Evolutionary conservation across 2,329 filamentous ascomycete species (phyloP), one percentile per base, ranked within the genome.

Genomic region (Botrytis paeoniae): DNA sequence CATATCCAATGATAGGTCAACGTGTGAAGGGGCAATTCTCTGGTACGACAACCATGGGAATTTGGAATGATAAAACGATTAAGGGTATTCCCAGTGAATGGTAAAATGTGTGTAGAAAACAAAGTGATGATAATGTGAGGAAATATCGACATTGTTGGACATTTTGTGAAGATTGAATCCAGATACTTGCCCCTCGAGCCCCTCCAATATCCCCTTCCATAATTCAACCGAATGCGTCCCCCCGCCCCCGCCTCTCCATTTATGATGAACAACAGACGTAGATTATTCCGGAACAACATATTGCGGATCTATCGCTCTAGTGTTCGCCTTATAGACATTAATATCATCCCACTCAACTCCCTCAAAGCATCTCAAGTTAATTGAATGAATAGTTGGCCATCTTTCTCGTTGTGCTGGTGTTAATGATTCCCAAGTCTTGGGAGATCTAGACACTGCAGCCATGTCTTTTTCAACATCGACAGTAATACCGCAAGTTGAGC

Each of bases 351-450:
- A 76, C 37, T 75, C 72, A 8, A 76, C 72, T 10, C 73, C 73
- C 20, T 76, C 72, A 41, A 76, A 62, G 25, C 72, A 73, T 18
- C 69, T 71, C 41, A 75, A 39, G 65, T 77, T 76, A 3, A 76
- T n/a, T 35, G 73, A 57, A 48, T 69, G 54, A n/a, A 61, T 57
- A 29, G 29, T n/a, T 35, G 48, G 25, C 72, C 72, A 74, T 37
- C 63, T 61, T 60, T 69, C 57, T 39, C 71, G 73, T 54, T 29
- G 69, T 22, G 60, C 66, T 29, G 51, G 45, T 25, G 54, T 41
- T 66, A 66, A 59, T 29, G 37, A 37, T 39, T 73, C 59, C 54
- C 51, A 60, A 35, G 48, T n/a, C 9, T 51, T 29, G 4, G 60
- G 35, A n/a, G 32, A 64, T 54, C 39, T 69, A 37, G 60, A 51